These are phyloP conservation scores for Ceratocystiopsis brevicomis DNA, from an alignment of 2,329 filamentous ascomycete genomes.

Conservation along the genomic window DNA sequence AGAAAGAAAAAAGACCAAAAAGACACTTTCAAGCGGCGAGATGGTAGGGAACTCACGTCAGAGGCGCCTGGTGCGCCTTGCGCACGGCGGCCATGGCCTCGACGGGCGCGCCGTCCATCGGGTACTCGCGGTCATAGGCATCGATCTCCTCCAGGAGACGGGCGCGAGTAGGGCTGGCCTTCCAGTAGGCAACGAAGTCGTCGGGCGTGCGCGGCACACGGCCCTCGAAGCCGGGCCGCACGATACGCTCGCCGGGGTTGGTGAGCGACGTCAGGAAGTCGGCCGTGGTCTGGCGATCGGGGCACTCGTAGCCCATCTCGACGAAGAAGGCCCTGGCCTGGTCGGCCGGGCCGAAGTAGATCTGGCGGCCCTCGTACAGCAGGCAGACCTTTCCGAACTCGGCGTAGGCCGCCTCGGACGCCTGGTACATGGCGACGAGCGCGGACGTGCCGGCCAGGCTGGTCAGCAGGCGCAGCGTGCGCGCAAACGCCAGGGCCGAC, in stretches of 20 bases:
- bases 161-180: slow-evolving; percentile 30
- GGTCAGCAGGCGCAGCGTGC: slow-evolving; percentile 45
- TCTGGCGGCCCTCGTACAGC: slow-evolving; percentile 48
- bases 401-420: slow-evolving; percentile 41
- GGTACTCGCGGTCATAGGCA: slow-evolving; percentile 31
- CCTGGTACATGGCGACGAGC: slow-evolving; percentile 46
- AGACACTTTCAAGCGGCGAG: too few species aligned
- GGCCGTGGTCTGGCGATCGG: slow-evolving; percentile 44
- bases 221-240: slow-evolving; percentile 41
- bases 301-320: slow-evolving; percentile 45
- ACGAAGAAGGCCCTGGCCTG: slow-evolving; percentile 47
- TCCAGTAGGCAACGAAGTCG: slow-evolving; percentile 41
- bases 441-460: slow-evolving; percentile 42
- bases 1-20: too few species aligned
- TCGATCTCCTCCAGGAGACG: slow-evolving; percentile 33
- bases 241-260: slow-evolving; percentile 50
- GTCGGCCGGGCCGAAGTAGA: slow-evolving; percentile 44
- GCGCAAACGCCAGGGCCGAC: slow-evolving; percentile 47
- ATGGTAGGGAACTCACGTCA: slow-evolving; percentile 24
- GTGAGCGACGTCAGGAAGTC: slow-evolving; percentile 64
- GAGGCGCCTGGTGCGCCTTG: slow-evolving; percentile 39
- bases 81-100: slow-evolving; percentile 33
- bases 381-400: slow-evolving; percentile 56
- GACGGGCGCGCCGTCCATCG: slow-evolving; percentile 34
- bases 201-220: slow-evolving; percentile 39